A percentile compares a stretch with the other conserved stretches of the same genome.
These are phyloP conservation scores for Microstroma glucosiphilum DNA, from an alignment of 1,284 basidiomycete genomes.

Conservation along the genomic window DNA sequence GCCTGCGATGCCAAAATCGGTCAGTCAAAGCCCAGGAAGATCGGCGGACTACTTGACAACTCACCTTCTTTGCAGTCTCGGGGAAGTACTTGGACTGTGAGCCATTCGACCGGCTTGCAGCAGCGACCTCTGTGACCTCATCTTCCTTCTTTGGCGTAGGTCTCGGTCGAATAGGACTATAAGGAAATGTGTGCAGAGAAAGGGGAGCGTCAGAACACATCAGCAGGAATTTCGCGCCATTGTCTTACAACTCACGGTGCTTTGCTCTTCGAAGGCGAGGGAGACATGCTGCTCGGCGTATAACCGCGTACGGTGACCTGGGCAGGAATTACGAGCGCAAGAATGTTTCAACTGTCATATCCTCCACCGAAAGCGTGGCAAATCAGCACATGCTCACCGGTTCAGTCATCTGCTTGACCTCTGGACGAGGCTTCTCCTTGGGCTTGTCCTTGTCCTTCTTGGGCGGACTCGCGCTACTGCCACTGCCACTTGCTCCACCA, in stretches of 20 bases:
- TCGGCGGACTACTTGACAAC: neutral
- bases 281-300: conserved; percentile 17
- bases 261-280: conserved; percentile 17
- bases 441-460: conserved; percentile 8
- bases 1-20: conserved; percentile 12
- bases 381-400: neutral
- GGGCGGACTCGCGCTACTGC: neutral
- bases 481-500: neutral
- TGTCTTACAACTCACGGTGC: conserved; percentile 8
- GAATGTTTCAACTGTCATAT: neutral
- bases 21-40: neutral
- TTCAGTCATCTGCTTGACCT: neutral
- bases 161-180: neutral
- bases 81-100: conserved; percentile 22
- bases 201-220: neutral
- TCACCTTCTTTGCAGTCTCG: conserved; percentile 21
- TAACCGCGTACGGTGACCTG: conserved; percentile 14
- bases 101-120: neutral
- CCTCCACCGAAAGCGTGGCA: neutral
- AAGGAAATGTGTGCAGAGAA: neutral
- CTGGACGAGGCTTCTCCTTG: neutral
- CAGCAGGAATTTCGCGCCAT: conserved; percentile 5
- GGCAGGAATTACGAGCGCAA: neutral
- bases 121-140: neutral
- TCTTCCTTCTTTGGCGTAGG: conserved; percentile 7